Evolutionary conservation across 495 filamentous ascomycete genomes (phyloP).

Genomic region (Glutinoglossum americanum): DNA sequence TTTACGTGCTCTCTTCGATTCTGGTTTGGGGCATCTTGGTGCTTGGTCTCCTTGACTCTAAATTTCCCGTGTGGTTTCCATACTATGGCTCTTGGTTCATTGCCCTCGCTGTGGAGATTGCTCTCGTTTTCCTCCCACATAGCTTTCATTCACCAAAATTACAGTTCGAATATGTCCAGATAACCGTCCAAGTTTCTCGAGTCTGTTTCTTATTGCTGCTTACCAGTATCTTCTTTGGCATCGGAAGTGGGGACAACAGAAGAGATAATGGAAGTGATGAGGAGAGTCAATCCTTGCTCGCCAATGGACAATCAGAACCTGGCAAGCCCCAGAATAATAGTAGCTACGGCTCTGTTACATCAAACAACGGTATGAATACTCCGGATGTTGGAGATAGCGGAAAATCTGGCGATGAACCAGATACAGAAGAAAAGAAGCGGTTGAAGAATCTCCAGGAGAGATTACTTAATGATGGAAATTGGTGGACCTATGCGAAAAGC

Average conservation of each 20-base stretch:
- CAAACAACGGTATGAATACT: not conserved
- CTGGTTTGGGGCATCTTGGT: slow-evolving; percentile 1
- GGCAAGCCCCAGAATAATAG: not conserved
- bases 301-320: not conserved
- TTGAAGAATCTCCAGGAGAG: not conserved
- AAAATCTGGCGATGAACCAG: not conserved
- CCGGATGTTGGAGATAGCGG: not conserved
- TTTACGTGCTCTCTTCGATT: slow-evolving; percentile 3
- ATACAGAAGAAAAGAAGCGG: slow-evolving; percentile 1
- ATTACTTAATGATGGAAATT: not conserved
- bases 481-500: slow-evolving; percentile 3
- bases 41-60: slow-evolving; percentile 4
- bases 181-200: not conserved
- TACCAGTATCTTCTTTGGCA: not conserved
- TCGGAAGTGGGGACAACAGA: not conserved
- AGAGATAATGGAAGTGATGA: not conserved
- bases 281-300: not conserved
- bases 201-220: not conserved
- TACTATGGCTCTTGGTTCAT: slow-evolving; percentile 3
- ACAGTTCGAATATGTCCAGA: slow-evolving; percentile 1
- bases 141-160: not conserved
- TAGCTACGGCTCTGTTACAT: not conserved
- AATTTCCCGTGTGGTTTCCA: slow-evolving; percentile 3
- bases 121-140: not conserved
- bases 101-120: not conserved